A percentile compares a stretch with the other conserved stretches of the same genome.
Evolutionary conservation across 148 eudicot genomes (phyloP).

Genomic region (Cornus kousa): DNA sequence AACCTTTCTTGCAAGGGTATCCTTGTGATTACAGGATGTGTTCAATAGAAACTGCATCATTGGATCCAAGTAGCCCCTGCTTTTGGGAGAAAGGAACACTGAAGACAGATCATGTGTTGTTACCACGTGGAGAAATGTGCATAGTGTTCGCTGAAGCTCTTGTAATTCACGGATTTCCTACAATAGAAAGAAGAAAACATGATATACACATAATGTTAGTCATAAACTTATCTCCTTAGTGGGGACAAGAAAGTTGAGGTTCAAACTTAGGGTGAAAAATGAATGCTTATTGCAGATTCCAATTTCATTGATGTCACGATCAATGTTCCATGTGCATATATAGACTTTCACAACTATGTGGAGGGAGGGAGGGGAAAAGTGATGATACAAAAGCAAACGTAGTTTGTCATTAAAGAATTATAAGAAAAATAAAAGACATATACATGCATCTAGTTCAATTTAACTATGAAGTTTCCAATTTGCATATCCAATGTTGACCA

Average conservation of each 20-base stretch:
- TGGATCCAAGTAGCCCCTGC: constrained; percentile 54
- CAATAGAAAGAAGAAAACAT: constrained; percentile 17
- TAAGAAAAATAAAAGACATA: neutral
- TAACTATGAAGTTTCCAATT: no score
- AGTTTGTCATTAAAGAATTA: neutral
- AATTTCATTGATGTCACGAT: neutral
- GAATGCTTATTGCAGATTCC: constrained; percentile 2
- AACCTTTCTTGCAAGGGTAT: constrained; percentile 81
- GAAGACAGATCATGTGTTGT: constrained; percentile 85
- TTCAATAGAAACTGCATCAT: constrained; percentile 73
- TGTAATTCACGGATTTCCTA: constrained; percentile 91
- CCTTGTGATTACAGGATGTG: constrained; percentile 80
- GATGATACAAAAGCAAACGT: no score
- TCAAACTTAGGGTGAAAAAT: constrained; percentile 7
- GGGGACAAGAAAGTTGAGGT: neutral
- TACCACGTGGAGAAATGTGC: constrained; percentile 82
- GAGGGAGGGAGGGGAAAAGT: neutral
- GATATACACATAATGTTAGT: neutral
- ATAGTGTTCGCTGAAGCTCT: constrained; percentile 85
- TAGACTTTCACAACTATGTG: neutral
- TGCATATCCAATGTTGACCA: neutral
- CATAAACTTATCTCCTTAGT: neutral
- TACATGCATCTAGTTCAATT: neutral
- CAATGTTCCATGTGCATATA: neutral
- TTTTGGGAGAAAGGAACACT: constrained; percentile 69